Conservation (phyloP, 1,284 basidiomycete species). For the Ceratobasidium papillatum region DNA sequence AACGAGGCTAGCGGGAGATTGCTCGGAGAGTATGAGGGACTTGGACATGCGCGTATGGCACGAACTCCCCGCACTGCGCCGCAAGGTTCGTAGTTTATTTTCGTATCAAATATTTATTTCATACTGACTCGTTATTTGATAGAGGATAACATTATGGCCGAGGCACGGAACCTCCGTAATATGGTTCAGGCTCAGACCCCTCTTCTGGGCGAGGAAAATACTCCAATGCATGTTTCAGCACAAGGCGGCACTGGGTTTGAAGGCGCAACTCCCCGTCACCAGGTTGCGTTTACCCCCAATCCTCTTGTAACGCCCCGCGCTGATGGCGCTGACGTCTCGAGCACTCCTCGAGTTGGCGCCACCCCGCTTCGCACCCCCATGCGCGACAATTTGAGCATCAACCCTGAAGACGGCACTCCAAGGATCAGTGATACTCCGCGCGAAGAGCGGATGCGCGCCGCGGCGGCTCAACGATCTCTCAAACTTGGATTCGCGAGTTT, state of each 20-base stretch:
- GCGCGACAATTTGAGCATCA: slow-evolving; percentile 91
- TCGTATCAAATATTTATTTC: slow-evolving; percentile 29
- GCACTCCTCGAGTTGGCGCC: slow-evolving; percentile 71
- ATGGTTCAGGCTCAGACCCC: slow-evolving; percentile 94
- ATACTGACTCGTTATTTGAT: slow-evolving; percentile 41
- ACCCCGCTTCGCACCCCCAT: slow-evolving; percentile 91
- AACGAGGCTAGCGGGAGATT: slow-evolving; percentile 86
- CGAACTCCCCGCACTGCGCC: slow-evolving; percentile 92
- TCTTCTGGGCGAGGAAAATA: slow-evolving; percentile 95
- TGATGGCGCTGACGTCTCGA: slow-evolving; percentile 60
- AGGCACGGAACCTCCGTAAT: slow-evolving; percentile 93
- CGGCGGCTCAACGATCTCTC: slow-evolving; percentile 75
- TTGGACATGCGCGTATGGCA: slow-evolving; percentile 88
- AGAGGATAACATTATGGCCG: slow-evolving; percentile 94
- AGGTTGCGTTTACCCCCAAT: slow-evolving; percentile 92
- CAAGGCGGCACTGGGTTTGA: slow-evolving; percentile 88
- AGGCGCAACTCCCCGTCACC: slow-evolving; percentile 88
- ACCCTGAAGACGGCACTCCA: slow-evolving; percentile 68
- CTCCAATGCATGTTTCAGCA: slow-evolving; percentile 78
- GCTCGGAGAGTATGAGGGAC: slow-evolving; percentile 89
- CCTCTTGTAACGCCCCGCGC: slow-evolving; percentile 84
- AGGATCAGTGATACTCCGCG: slow-evolving; percentile 74
- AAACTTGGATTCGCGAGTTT: slow-evolving; percentile 84
- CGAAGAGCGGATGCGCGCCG: slow-evolving; percentile 70
- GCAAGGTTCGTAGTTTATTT: slow-evolving; percentile 68